phyloP scores from a whole-genome alignment of 2,329 filamentous ascomycete genomes.

The Dactylellina drechsleri region DNA sequence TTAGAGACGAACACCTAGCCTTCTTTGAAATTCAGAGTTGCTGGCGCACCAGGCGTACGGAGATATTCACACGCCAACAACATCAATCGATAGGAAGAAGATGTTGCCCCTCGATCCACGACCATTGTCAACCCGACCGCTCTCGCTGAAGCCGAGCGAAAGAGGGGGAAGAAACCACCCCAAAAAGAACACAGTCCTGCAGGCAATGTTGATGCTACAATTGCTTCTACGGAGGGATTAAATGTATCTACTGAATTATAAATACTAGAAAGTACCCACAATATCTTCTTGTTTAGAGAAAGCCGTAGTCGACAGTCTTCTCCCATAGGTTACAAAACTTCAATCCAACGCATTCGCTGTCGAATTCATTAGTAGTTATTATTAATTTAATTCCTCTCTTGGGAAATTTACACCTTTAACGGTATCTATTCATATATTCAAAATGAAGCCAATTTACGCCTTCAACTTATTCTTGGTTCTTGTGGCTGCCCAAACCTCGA shows the following conservation, averaged over 20 bases:
- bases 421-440: conserved; percentile 4
- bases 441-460: conserved; percentile 39
- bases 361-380: background rate
- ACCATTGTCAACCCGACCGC: conserved; percentile 1
- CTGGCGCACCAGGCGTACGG: conserved; percentile 12
- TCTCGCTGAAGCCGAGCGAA: background rate
- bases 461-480: conserved; percentile 32
- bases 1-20: conserved; percentile 21
- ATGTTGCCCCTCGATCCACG: background rate
- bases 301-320: background rate
- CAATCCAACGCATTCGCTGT: conserved; percentile 20
- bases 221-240: conserved; percentile 8
- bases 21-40: conserved; percentile 10
- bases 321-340: conserved; percentile 1
- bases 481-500: conserved; percentile 25
- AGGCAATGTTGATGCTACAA: conserved; percentile 3
- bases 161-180: background rate
- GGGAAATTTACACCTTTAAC: background rate
- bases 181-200: background rate
- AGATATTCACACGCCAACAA: conserved; percentile 20
- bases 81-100: conserved; percentile 2
- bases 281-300: background rate
- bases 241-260: conserved; percentile 1
- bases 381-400: background rate
- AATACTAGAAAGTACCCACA: conserved; percentile 8